Base-by-base conservation (phyloP, 768 basidiomycete genomes). In the Lactarius tabidus region DNA sequence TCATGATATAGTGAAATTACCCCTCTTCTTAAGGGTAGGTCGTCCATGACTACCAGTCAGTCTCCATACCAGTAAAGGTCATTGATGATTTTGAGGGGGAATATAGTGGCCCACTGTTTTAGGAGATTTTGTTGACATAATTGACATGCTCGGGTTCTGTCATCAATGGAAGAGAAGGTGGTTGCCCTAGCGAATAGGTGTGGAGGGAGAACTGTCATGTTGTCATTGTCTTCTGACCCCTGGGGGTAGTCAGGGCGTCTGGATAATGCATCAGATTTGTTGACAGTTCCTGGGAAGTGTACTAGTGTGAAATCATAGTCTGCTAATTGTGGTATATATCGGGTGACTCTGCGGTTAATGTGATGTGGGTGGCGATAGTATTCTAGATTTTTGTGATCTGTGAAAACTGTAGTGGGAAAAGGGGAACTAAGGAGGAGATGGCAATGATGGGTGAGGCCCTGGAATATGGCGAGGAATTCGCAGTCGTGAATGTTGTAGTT, bases 71-170 rank as follows among this genome's bases (percentile, higher is more conserved):
- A 43, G 20, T 7, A n/a, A 43, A 2, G 20, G 1, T 9, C 6
- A 0, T 20, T 20, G 5, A 3, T 1, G 0, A 1, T 0, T 1
- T 18, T 43, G 18, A 43, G 41, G 8, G 18, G 5, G 8, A 20
- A 17, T 0, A 8, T 43, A 0, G 15, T 18, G 0, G 41, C 1
- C 41, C 41, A 43, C 1, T 20, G 7, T 3, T 18, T 0, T 0
- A 43, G 18, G 7, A 43, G 6, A 1, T 20, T 8, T 7, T 6
- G 41, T 7, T 17, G 20, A 1, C 5, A 6, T 7, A n/a, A n/a
- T n/a, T 43, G 41, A 20, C 5, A 7, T 1, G 41, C 20, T 7
- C 41, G 20, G 0, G 3, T 2, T 0, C 4, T 18, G 8, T 43
- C 41, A n/a, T 43, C 41, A 7, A 43, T 1, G 41, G 18, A 8